phyloP scores from a whole-genome alignment of 495 filamentous ascomycete species.

The Aspergillus biplanus region DNA sequence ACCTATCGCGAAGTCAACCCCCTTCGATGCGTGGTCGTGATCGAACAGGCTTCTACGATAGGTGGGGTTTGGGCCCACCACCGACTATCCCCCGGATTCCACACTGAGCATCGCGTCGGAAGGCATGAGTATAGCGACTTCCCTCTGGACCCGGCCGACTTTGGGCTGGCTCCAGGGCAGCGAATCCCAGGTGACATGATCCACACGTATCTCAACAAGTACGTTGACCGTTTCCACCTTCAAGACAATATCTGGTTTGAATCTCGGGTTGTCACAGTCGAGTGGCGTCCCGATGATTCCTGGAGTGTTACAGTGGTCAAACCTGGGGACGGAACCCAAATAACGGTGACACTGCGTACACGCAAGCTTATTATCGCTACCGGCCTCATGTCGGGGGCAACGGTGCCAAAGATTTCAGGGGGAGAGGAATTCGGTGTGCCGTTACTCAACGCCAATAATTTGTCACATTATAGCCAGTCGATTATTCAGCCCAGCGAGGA shows the following conservation, averaged over 20 bases:
- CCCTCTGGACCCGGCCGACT: constrained; percentile 53
- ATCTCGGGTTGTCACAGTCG: constrained; percentile 1
- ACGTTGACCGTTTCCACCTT: constrained; percentile 24
- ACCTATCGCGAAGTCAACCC: constrained; percentile 12
- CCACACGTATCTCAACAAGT: constrained; percentile 58
- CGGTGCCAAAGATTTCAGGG: not conserved
- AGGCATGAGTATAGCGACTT: constrained; percentile 63
- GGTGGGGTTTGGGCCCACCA: constrained; percentile 65
- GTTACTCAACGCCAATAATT: not conserved
- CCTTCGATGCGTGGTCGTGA: constrained; percentile 17
- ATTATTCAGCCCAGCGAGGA: not conserved
- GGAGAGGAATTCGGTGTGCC: not conserved
- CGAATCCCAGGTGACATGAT: constrained; percentile 63
- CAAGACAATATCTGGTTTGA: constrained; percentile 2
- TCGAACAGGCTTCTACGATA: constrained; percentile 31
- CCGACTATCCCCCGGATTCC: constrained; percentile 59
- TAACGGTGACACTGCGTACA: not conserved
- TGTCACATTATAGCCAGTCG: constrained; percentile 1
- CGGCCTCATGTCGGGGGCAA: not conserved
- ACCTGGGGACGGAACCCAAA: not conserved
- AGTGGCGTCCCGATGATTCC: not conserved
- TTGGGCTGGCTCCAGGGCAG: constrained; percentile 54
- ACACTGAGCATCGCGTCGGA: constrained; percentile 52
- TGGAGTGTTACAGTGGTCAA: constrained; percentile 4
- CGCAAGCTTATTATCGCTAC: not conserved